A percentile compares a stretch with the other conserved stretches of the same genome.
Evolutionary conservation across 192 early-diverging fungal species (phyloP).

Genomic region (Backusella psychrophila): DNA sequence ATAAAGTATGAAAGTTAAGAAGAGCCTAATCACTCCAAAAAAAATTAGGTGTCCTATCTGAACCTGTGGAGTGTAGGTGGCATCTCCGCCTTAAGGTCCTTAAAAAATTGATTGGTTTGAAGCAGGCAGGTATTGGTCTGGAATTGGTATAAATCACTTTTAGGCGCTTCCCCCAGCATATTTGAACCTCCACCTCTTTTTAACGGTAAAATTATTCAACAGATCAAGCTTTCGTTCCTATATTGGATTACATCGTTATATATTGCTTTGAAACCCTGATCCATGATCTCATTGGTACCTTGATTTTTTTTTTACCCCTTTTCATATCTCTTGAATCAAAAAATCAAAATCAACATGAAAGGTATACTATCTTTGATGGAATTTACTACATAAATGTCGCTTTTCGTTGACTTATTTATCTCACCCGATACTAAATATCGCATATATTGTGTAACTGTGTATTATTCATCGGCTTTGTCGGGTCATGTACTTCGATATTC

Average conservation of each 20-base stretch:
- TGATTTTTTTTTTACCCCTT: not conserved
- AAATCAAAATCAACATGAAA: not conserved
- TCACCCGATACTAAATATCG: not conserved
- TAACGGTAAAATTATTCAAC: slow-evolving; percentile 5
- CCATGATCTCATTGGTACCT: not conserved
- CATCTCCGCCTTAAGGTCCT: not conserved
- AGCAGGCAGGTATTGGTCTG: not conserved
- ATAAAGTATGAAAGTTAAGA: not conserved
- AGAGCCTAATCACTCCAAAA: not conserved
- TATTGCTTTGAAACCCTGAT: not conserved
- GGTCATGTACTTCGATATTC: slow-evolving; percentile 2
- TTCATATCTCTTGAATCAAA: not conserved
- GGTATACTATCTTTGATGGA: not conserved
- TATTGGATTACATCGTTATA: not conserved
- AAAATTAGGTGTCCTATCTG: not conserved
- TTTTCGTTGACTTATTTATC: not conserved
- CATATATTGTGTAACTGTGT: not conserved
- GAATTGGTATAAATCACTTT: not conserved
- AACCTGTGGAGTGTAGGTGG: not conserved
- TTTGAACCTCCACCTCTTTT: slow-evolving; percentile 1
- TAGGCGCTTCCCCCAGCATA: not conserved
- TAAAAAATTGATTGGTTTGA: not conserved
- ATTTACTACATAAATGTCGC: not conserved
- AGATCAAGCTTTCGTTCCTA: not conserved
- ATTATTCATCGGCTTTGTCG: slow-evolving; percentile 7